phyloP scores from a whole-genome alignment of 116 monocot genomes.

The Dioscorea cayenensis region DNA sequence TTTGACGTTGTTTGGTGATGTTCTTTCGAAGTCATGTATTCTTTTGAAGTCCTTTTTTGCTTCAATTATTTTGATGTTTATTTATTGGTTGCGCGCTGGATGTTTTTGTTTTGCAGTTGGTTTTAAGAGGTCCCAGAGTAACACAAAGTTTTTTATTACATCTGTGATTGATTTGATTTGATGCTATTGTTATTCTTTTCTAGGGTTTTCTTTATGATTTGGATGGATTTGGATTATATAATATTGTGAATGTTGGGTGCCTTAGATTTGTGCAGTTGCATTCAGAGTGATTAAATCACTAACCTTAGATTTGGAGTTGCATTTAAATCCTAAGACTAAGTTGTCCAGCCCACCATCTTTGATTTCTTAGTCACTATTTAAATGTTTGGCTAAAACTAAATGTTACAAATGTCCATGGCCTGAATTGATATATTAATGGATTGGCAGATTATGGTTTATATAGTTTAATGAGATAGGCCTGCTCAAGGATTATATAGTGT shows the following conservation, averaged over 20 bases:
- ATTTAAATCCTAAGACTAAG: no score
- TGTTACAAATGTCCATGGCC: no score
- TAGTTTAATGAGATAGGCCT: no score
- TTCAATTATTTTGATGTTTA: not conserved
- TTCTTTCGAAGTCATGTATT: no score
- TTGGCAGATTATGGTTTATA: no score
- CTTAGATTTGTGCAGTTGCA: not conserved
- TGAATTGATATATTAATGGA: no score
- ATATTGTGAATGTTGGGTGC: not conserved
- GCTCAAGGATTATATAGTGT: no score
- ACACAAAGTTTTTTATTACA: conserved; percentile 6
- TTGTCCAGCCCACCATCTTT: not conserved
- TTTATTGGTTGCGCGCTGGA: not conserved
- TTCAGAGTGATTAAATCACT: no score
- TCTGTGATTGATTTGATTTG: not conserved
- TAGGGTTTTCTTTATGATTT: not conserved
- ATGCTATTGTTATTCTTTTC: not conserved
- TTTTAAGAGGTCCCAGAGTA: conserved; percentile 34
- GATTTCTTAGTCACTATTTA: not conserved
- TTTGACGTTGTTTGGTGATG: not conserved
- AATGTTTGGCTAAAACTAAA: no score
- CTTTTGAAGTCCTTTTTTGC: no score
- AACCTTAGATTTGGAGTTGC: no score
- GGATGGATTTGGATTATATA: not conserved
- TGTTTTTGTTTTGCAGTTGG: conserved; percentile 11